Evolutionary conservation across 2,329 filamentous ascomycete genomes (phyloP).

Genomic region (Beauveria pseudobassiana): DNA sequence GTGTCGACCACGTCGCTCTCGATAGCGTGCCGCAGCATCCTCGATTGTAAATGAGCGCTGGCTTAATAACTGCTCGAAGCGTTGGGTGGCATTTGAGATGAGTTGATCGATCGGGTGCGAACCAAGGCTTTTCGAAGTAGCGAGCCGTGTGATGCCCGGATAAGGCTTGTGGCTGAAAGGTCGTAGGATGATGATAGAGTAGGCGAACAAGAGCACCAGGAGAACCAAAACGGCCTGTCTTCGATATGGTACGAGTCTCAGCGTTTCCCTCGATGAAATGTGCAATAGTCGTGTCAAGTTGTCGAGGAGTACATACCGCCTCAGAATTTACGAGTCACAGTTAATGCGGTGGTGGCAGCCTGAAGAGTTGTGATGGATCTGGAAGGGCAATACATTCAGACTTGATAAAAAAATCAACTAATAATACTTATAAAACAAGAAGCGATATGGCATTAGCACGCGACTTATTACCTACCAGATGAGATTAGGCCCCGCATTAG

Average conservation of each 20-base stretch:
- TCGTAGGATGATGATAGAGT: background rate
- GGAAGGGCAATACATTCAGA: background rate
- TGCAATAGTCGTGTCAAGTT: background rate
- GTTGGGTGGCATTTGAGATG: constrained; percentile 28
- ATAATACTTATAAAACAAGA: no score
- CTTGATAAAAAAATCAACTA: no score
- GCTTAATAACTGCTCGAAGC: constrained; percentile 26
- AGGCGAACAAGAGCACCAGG: background rate
- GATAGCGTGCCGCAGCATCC: constrained; percentile 42
- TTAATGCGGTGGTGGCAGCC: background rate
- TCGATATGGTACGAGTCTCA: background rate
- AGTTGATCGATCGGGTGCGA: constrained; percentile 35
- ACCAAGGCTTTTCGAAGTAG: background rate
- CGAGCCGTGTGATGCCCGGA: background rate
- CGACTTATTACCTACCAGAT: no score
- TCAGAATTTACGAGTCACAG: background rate
- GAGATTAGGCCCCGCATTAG: no score
- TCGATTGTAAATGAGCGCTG: constrained; percentile 35
- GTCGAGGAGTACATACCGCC: background rate
- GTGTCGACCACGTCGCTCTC: constrained; percentile 41
- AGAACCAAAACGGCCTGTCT: background rate
- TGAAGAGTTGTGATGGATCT: background rate
- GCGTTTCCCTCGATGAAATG: background rate
- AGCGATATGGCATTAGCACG: no score
- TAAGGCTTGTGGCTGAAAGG: background rate